Evolutionary conservation across 176 grass and related monocot genomes (phyloP), one percentile per base, ranked within the genome.

Genomic region (Musa beccarii): DNA sequence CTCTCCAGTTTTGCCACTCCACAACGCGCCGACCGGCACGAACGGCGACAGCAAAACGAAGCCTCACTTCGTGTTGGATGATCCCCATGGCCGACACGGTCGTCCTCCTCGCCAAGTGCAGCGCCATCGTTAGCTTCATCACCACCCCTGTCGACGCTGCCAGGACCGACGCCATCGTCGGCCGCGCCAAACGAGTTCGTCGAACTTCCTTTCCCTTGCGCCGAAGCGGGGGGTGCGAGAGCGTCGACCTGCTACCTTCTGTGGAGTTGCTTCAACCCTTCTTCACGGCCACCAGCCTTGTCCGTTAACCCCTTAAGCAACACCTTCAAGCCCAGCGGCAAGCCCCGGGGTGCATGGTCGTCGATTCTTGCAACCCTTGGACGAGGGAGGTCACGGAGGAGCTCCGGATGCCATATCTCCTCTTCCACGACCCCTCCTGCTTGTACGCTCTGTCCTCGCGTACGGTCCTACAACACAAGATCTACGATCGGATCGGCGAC

Each of bases 51-150:
- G 26, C 65, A 25, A 68, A 1, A 22, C 10, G 49, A 73, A 12
- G 71, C 71, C 52, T 21, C 71, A 73, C 51, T 52, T 73, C 51
- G 52, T 73, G 51, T 12, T 73, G 15, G 51, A 54, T 73, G 8
- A 52, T 73, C 51, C 71, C 71, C 51, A 73, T 73, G 71, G 51
- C 54, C 20, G 71, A 73, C 71, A 54, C 55, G 50, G 71, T 52
- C 11, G 7, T 12, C 16, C 71, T 73, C 20, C 52, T 73, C 2
- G 71, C 71, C 29, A 52, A 73, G 17, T 8, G 71, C 6, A 21
- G 71, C 9, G 71, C 52, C 21, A 10, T 20, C 20, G 71, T 73
- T 52, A 53, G 51, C 50, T 20, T 73, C 17, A 54, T 26, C 71
- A 54, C 21, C 12, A 73, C 71, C n/a, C 22, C 71, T 2, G 50